phyloP scores from a whole-genome alignment of 2,329 filamentous ascomycete species.

The Claviceps pazoutovae region DNA sequence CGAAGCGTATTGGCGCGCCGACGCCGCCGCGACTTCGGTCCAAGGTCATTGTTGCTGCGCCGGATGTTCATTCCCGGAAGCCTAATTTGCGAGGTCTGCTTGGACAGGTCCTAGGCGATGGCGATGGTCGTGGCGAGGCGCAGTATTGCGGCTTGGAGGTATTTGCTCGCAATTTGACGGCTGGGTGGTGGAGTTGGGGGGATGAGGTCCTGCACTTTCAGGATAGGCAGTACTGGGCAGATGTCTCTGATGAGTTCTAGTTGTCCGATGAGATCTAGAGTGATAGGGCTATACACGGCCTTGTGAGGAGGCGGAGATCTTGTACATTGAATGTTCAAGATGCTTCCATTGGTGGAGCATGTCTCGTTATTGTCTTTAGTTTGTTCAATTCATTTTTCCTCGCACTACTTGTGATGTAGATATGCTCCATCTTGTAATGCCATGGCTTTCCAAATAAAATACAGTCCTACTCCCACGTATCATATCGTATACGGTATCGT shows the following conservation, averaged over 20 bases:
- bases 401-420: background rate
- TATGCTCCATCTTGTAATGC: background rate
- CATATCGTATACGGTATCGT: slow-evolving; percentile 10
- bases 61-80: slow-evolving; percentile 67
- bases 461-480: slow-evolving; percentile 14
- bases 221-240: slow-evolving; percentile 35
- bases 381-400: background rate
- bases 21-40: slow-evolving; percentile 14
- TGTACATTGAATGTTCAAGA: background rate
- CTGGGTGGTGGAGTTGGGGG: slow-evolving; percentile 69
- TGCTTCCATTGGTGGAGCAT: background rate
- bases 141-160: slow-evolving; percentile 53
- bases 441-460: slow-evolving; percentile 10
- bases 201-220: slow-evolving; percentile 62
- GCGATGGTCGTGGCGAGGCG: background rate
- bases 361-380: background rate
- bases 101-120: slow-evolving; percentile 33
- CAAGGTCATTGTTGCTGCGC: slow-evolving; percentile 53
- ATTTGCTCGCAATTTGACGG: slow-evolving; percentile 60
- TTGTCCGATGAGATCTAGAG: no score
- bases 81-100: slow-evolving; percentile 54
- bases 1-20: slow-evolving; percentile 23
- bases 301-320: background rate
- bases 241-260: background rate
- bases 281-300: no score